phyloP scores from a whole-genome alignment of 257 asterid genomes.

The Haberlea rhodopensis region DNA sequence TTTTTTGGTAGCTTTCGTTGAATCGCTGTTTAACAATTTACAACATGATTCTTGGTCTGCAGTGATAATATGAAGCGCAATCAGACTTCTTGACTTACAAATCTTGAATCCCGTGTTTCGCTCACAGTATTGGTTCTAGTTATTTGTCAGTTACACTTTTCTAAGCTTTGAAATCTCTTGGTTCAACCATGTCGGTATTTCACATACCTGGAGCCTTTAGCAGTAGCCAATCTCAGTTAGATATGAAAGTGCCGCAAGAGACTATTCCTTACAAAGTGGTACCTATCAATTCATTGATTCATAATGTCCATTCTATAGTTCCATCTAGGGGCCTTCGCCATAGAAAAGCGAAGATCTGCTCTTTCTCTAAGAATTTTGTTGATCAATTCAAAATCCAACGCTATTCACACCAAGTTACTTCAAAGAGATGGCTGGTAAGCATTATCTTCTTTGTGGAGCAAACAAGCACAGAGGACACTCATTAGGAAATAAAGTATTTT shows the following conservation, averaged over 20 bases:
- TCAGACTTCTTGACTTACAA: background rate
- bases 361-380: conserved; percentile 35
- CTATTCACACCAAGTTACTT: conserved; percentile 42
- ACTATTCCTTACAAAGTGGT: conserved; percentile 35
- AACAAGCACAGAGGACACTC: background rate
- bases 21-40: background rate
- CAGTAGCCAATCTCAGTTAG: conserved; percentile 39
- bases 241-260: conserved; percentile 47
- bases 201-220: conserved; percentile 41
- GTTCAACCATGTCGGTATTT: conserved; percentile 49
- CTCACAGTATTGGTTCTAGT: background rate
- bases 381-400: conserved; percentile 45
- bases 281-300: conserved; percentile 37
- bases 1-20: background rate
- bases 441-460: background rate
- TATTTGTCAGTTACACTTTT: conserved; percentile 1
- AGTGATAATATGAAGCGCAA: conserved; percentile 2
- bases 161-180: conserved; percentile 38
- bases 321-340: conserved; percentile 31
- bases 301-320: conserved; percentile 24
- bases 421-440: conserved; percentile 76
- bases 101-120: background rate
- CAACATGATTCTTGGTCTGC: conserved; percentile 12
- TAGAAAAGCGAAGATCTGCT: conserved; percentile 41
- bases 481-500: background rate